A percentile compares a stretch with the other conserved stretches of the same genome.
Evolutionary conservation across 441 rosid species (phyloP).

Genomic region (Corymbia citriodora): DNA sequence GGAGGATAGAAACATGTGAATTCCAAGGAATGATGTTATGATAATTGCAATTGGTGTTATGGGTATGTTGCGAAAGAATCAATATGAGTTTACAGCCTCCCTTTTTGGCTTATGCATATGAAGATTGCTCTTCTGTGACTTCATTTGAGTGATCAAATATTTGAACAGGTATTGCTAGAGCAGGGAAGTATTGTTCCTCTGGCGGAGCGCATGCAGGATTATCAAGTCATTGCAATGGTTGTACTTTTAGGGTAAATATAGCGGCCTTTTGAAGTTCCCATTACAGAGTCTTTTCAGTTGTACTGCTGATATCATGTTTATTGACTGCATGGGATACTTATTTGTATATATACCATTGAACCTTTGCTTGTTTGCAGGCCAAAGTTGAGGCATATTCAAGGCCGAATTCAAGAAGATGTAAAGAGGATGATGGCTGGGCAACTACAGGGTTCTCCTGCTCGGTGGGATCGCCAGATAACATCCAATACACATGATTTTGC

Average conservation of each 20-base stretch:
- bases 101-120: not conserved
- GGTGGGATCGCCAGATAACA: constrained; percentile 18
- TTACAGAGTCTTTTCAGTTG: not conserved
- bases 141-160: not conserved
- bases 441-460: constrained; percentile 40
- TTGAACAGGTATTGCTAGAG: constrained; percentile 63
- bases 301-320: not conserved
- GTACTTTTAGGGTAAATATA: constrained; percentile 64
- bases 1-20: not conserved
- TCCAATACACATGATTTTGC: constrained; percentile 16
- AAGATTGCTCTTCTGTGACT: not conserved
- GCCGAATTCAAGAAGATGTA: constrained; percentile 67
- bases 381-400: constrained; percentile 61
- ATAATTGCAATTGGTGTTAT: not conserved
- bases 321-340: not conserved
- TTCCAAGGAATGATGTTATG: not conserved
- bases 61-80: not conserved
- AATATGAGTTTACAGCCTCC: not conserved
- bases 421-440: constrained; percentile 74
- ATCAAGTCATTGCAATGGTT: constrained; percentile 85
- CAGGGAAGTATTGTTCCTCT: constrained; percentile 40
- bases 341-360: not conserved
- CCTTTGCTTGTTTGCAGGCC: constrained; percentile 35
- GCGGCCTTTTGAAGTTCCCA: not conserved
- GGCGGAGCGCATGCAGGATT: constrained; percentile 62